Conservation (phyloP, 176 grass and related monocot genomes). For the Musa itinerans region DNA sequence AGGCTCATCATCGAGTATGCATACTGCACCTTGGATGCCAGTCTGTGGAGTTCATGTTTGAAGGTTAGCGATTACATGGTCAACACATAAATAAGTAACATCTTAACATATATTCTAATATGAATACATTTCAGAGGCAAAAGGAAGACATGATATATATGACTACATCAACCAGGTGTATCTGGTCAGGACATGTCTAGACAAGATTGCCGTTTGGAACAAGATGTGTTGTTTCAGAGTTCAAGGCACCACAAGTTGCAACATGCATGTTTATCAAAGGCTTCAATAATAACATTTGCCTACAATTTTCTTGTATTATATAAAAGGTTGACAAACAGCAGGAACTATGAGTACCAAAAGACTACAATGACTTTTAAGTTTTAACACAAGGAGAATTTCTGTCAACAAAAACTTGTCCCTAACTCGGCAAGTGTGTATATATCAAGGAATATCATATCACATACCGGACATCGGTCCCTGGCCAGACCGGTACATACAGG, state of each 20-base stretch:
- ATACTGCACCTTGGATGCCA: conserved; percentile 60
- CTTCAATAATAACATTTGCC: background rate
- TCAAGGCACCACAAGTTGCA: background rate
- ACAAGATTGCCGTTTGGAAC: background rate
- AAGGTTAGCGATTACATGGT: background rate
- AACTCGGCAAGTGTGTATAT: too few species aligned
- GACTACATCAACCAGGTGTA: background rate
- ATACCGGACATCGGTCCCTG: too few species aligned
- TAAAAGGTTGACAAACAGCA: too few species aligned
- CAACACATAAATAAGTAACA: background rate
- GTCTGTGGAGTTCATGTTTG: conserved; percentile 41
- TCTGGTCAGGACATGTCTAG: background rate
- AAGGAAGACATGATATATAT: too few species aligned
- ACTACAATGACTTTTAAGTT: too few species aligned
- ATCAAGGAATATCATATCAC: too few species aligned
- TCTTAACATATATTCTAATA: background rate
- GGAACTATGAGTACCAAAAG: too few species aligned
- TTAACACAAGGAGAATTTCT: too few species aligned
- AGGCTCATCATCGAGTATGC: conserved; percentile 96
- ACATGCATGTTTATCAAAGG: background rate
- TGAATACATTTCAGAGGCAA: background rate
- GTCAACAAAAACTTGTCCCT: too few species aligned
- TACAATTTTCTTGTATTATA: background rate
- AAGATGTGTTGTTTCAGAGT: background rate
- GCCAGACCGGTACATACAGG: too few species aligned